Evolutionary conservation across 2,329 filamentous ascomycete species (phyloP), one percentile per base, ranked within the genome.

Genomic region (Monilinia laxa): DNA sequence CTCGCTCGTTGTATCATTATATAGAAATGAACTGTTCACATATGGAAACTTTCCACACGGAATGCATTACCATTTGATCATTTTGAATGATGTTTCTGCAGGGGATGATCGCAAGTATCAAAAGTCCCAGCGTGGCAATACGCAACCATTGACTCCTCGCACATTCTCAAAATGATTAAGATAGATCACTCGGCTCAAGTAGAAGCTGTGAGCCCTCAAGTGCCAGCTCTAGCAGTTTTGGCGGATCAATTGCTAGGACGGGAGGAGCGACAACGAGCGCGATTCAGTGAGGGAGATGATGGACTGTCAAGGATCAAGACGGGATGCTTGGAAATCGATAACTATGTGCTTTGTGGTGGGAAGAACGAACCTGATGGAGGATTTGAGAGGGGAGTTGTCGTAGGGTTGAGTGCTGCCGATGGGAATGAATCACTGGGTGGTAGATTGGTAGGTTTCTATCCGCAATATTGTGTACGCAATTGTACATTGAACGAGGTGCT

Each of bases 371-470:
- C 18, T 20, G 25, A 31, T 25, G 28, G 58, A 4, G 58, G 71
- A 9, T 60, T 72, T 25, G 69, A 71, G 47, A 70, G 71, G n/a
- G 72, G 72, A 1, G 25, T 72, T 53, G 70, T 77, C 16, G 56
- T 76, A 20, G 75, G 75, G 3, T 62, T 76, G 25, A 73, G 72
- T 71, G 72, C 68, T 70, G 56, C 69, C 74, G 31, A 58, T 74
- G 47, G 75, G 72, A 14, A 65, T 73, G 53, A 73, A 71, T 70
- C 16, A 3, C 63, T 25, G 25, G 71, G 72, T 52, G 73, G 73
- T 40, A 69, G 70, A 59, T 65, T 76, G 67, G 75, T 76, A 59
- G 71, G 74, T 73, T 59, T 25, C 73, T 73, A 58, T 25, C 31
- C 45, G 40, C 40, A 18, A 31, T 4, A 35, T 54, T 62, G 14